Conservation (phyloP, 768 basidiomycete species). For the Mycena pura region DNA sequence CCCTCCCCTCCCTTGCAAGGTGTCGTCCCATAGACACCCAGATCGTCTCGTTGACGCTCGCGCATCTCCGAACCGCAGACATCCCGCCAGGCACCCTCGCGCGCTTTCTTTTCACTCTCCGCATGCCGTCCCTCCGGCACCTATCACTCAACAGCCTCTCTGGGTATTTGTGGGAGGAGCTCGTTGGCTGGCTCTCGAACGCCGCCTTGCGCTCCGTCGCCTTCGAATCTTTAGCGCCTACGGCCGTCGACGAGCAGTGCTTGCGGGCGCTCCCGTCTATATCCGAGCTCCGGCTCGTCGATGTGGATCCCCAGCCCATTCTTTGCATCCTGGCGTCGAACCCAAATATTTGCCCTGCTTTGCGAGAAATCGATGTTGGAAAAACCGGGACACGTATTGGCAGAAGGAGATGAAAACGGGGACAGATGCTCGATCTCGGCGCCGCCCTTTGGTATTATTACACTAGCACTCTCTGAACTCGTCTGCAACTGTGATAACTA, state of each 20-base stretch:
- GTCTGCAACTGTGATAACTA: too few species aligned
- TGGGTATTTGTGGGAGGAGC: conserved; percentile 11
- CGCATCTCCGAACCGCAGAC: conserved; percentile 6
- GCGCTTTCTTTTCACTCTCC: neutral
- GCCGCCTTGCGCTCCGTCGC: conserved; percentile 3
- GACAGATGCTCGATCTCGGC: too few species aligned
- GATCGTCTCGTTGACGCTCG: conserved; percentile 8
- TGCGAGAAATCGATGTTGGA: neutral
- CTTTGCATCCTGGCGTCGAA: conserved; percentile 5
- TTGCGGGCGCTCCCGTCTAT: conserved; percentile 2
- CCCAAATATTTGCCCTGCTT: neutral
- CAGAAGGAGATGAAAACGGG: too few species aligned
- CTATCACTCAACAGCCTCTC: neutral
- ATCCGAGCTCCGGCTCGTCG: neutral
- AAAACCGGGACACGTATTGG: neutral
- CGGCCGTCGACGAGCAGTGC: neutral
- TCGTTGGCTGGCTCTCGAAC: neutral
- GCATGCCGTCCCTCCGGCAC: conserved; percentile 8
- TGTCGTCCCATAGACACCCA: neutral
- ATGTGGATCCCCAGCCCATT: neutral
- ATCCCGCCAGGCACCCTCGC: neutral
- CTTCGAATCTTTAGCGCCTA: neutral
- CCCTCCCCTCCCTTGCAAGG: neutral
- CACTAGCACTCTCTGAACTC: too few species aligned
- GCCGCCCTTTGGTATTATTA: too few species aligned